Conservation (phyloP, 495 filamentous ascomycete species). For the Sabuloglossum arenarium region DNA sequence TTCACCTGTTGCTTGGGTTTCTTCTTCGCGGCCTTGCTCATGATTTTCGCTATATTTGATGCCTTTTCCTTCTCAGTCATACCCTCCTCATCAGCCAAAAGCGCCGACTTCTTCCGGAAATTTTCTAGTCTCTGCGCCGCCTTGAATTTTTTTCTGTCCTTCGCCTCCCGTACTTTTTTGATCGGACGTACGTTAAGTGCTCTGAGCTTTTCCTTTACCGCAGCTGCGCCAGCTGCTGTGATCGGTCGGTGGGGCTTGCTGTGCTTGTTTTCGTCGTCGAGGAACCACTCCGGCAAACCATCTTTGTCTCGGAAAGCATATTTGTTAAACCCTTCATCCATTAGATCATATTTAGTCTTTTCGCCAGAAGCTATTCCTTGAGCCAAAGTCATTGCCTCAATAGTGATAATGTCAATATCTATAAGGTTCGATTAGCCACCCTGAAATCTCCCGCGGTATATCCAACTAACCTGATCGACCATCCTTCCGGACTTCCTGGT, state of each 20-base stretch:
- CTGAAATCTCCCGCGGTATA: not conserved
- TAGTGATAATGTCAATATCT: slow-evolving; percentile 97
- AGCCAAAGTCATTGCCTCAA: slow-evolving; percentile 96
- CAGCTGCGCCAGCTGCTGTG: slow-evolving; percentile 66
- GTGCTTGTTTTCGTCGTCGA: slow-evolving; percentile 77
- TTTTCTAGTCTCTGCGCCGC: slow-evolving; percentile 79
- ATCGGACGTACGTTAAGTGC: slow-evolving; percentile 92
- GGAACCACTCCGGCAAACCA: slow-evolving; percentile 93
- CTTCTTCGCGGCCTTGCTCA: slow-evolving; percentile 66
- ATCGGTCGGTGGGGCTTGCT: slow-evolving; percentile 71
- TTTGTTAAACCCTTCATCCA: slow-evolving; percentile 89
- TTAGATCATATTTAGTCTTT: slow-evolving; percentile 50
- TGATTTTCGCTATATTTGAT: slow-evolving; percentile 55
- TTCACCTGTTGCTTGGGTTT: slow-evolving; percentile 67
- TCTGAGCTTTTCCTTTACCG: slow-evolving; percentile 89
- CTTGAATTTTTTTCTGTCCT: slow-evolving; percentile 91
- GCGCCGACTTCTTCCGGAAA: slow-evolving; percentile 78
- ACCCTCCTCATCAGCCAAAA: slow-evolving; percentile 69
- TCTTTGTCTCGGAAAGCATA: slow-evolving; percentile 77
- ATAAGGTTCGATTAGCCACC: slow-evolving; percentile 15
- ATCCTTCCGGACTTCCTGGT: slow-evolving; percentile 43
- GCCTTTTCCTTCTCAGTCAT: slow-evolving; percentile 94
- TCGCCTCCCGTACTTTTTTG: slow-evolving; percentile 97
- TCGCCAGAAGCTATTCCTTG: slow-evolving; percentile 76
- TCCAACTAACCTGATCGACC: slow-evolving; percentile 40